Base-by-base conservation (phyloP, 331 rosid species). In the Ulmus americana region DNA sequence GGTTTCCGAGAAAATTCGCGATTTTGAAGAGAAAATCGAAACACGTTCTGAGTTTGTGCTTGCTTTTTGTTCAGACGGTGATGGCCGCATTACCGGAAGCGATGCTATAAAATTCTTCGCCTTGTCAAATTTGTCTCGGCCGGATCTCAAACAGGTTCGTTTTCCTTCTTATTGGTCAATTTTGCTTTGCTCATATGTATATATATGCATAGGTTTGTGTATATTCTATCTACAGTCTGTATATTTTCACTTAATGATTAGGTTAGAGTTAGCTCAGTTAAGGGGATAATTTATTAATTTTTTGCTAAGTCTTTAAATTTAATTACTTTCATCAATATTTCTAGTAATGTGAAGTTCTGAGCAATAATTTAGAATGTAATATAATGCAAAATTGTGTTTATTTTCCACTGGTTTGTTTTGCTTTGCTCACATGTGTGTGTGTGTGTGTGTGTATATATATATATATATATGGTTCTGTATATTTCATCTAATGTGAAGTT, bases 11-110 rank as follows among this genome's bases (percentile, higher is more conserved):
- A 45, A 64, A 45, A 40, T 44, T 12, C 28, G 2, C 2, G 12
- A n/a, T 3, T 9, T 20, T 9, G 11, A 59, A 3, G 1, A 2
- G 20, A 46, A 7, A 50, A 3, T n/a, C 3, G 10, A 5, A 40
- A 28, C n/a, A 6, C 6, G 14, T 53, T 13, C 14, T 55, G 18
- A 4, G 12, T 41, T 40, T 61, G 9, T 22, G 44, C 53, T 20
- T 28, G 35, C 35, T 28, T 50, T 74, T 39, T 50, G 59, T 71
- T 69, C 82, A 89, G 98, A 94, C 75, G 75, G 72, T 13, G 98
- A 94, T 81, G 97, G 97, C 53, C 98, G 98, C 50, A 71, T 94
- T 71, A 83, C 90, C 1, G 95, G 97, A 14, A 78, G 18, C 15
- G 98, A 94, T 72, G 95, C 97, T 14, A 81, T 81, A 1, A 83